These are phyloP conservation scores for Guyanaporus albipodus DNA, from an alignment of 768 basidiomycete species.

Conservation along the genomic window DNA sequence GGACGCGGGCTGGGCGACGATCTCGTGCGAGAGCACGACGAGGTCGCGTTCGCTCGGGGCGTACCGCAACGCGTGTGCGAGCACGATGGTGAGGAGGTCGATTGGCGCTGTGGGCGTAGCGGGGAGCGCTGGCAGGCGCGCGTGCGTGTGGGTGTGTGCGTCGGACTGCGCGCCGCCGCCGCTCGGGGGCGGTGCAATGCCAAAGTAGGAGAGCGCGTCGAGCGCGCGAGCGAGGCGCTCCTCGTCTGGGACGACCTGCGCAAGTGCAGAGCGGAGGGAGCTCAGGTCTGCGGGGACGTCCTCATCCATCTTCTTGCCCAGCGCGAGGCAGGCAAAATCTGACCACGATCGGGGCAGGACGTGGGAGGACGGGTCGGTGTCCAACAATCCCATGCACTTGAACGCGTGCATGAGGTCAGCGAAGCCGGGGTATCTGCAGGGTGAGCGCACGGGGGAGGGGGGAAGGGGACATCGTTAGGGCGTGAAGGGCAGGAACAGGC, in stretches of 20 bases:
- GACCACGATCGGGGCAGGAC: constrained; percentile 28
- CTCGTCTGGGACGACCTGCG: constrained; percentile 14
- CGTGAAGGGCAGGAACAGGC: too few species aligned
- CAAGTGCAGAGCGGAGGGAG: constrained; percentile 35
- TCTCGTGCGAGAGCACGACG: constrained; percentile 82
- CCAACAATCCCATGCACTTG: constrained; percentile 64
- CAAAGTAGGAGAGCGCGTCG: constrained; percentile 44
- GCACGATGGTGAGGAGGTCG: constrained; percentile 69
- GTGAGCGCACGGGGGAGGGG: too few species aligned
- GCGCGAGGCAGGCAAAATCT: constrained; percentile 35
- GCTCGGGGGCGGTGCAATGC: constrained; percentile 6
- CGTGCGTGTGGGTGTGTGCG: too few species aligned
- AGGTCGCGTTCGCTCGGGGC: constrained; percentile 71
- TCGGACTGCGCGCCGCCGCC: too few species aligned
- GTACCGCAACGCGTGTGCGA: constrained; percentile 72
- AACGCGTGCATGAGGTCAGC: constrained; percentile 69
- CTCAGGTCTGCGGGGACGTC: constrained; percentile 28
- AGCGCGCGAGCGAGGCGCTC: constrained; percentile 27
- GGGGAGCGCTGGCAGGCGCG: constrained; percentile 47
- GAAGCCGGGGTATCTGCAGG: constrained; percentile 78
- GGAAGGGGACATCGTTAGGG: too few species aligned
- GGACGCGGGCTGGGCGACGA: constrained; percentile 50
- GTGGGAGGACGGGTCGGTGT: constrained; percentile 24
- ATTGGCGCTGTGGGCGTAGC: constrained; percentile 46
- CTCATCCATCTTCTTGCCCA: constrained; percentile 27